Evolutionary conservation across 768 basidiomycete genomes (phyloP).

Genomic region (Peribolospora kevripleyi): DNA sequence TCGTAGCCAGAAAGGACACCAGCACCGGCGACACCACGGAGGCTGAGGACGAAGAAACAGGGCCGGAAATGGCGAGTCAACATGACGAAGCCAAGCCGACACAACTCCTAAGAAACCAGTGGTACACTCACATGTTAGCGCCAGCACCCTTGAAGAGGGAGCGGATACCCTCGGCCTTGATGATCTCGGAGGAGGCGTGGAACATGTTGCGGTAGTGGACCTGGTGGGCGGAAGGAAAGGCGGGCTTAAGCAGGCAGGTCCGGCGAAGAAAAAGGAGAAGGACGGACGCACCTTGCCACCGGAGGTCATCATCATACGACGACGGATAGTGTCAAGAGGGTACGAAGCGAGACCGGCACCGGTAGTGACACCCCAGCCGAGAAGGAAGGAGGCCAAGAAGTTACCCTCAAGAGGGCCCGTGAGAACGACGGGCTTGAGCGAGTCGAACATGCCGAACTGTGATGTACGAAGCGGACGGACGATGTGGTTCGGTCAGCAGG

Average conservation of each 20-base stretch:
- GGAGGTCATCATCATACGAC: slow-evolving; percentile 99
- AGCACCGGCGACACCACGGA: slow-evolving; percentile 99
- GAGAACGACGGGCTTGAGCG: slow-evolving; percentile 67
- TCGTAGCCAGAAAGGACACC: slow-evolving; percentile 98
- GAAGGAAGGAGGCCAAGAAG: slow-evolving; percentile 48
- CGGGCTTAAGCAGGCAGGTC: background rate
- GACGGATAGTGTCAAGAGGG: slow-evolving; percentile 36
- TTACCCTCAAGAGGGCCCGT: slow-evolving; percentile 85
- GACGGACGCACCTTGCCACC: slow-evolving; percentile 30
- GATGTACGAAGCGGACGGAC: no score
- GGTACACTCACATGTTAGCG: slow-evolving; percentile 35
- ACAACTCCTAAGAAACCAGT: no score
- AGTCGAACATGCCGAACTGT: slow-evolving; percentile 12
- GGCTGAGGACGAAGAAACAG: slow-evolving; percentile 24
- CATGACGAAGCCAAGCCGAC: no score
- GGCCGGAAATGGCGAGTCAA: no score
- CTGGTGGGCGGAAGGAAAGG: background rate
- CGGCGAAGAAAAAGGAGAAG: background rate
- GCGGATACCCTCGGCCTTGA: slow-evolving; percentile 81
- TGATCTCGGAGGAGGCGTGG: slow-evolving; percentile 79
- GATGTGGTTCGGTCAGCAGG: background rate
- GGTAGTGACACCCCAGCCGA: slow-evolving; percentile 98
- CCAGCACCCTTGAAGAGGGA: slow-evolving; percentile 99
- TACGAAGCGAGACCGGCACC: slow-evolving; percentile 93
- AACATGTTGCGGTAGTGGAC: slow-evolving; percentile 99